Evolutionary conservation across 1,284 basidiomycete species (phyloP).

Genomic region (Malassezia caprae): DNA sequence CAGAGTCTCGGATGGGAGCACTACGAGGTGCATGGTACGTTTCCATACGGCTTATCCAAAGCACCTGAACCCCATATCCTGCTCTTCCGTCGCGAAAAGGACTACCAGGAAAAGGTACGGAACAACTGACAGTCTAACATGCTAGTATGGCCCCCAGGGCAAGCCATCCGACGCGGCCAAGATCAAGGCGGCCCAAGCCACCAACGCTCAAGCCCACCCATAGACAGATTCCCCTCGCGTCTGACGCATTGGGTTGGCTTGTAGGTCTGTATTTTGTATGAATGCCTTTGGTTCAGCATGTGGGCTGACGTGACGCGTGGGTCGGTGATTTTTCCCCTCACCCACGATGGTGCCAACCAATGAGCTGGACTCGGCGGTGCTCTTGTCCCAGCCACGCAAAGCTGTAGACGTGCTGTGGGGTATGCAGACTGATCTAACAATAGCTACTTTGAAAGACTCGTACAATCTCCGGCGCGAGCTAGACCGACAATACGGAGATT

Average conservation of each 20-base stretch:
- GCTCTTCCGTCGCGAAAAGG: constrained; percentile 52
- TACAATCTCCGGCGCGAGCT: not conserved
- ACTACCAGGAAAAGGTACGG: constrained; percentile 45
- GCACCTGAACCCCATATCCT: constrained; percentile 52
- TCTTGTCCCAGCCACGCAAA: constrained; percentile 7
- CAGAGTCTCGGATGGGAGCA: constrained; percentile 95
- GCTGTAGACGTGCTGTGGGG: constrained; percentile 1
- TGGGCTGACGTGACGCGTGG: not conserved
- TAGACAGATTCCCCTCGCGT: not conserved
- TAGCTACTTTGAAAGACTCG: not conserved
- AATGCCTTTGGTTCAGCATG: not conserved
- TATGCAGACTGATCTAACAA: not conserved
- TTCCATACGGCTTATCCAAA: constrained; percentile 2
- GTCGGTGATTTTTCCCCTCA: too few relatives aligned
- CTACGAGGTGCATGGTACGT: constrained; percentile 85
- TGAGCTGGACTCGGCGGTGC: not conserved
- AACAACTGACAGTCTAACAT: not conserved
- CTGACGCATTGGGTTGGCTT: not conserved
- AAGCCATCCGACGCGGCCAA: constrained; percentile 17
- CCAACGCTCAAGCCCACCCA: not conserved
- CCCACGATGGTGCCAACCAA: constrained; percentile 7
- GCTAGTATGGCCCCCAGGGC: constrained; percentile 18
- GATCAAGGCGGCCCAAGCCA: constrained; percentile 11
- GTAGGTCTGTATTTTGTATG: not conserved
- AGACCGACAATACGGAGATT: not conserved